Percentiles rank a stretch among this genome's conserved stretches.
These are phyloP conservation scores for Baorangia bicolor DNA, from an alignment of 768 basidiomycete genomes.

Conservation along the genomic window DNA sequence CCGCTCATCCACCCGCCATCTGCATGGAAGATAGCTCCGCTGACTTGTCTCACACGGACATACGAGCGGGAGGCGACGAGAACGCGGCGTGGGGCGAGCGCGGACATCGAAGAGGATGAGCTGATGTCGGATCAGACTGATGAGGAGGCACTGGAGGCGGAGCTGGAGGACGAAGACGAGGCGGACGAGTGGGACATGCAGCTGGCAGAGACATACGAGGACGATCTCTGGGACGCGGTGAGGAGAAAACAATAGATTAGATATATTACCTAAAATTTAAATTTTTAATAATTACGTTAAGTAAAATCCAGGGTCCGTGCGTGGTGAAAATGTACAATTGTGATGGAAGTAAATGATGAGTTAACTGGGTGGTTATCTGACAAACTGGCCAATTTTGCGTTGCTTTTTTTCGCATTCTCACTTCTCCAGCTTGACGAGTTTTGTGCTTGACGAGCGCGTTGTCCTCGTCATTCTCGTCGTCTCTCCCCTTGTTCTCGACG, in stretches of 20 bases:
- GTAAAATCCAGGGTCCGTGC: conserved; percentile 28
- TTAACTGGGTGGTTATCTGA: conserved; percentile 9
- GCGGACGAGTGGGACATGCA: conserved; percentile 39
- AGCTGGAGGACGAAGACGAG: conserved; percentile 43
- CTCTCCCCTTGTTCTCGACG: conserved; percentile 21
- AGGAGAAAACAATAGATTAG: background rate
- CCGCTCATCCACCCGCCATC: conserved; percentile 38
- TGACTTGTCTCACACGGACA: conserved; percentile 21
- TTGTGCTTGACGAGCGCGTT: conserved; percentile 20
- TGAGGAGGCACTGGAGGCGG: conserved; percentile 36
- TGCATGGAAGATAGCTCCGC: conserved; percentile 8
- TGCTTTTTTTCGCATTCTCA: conserved; percentile 21
- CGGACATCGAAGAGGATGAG: conserved; percentile 20
- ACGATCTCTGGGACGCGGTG: conserved; percentile 37
- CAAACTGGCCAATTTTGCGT: conserved; percentile 15
- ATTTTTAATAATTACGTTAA: conserved; percentile 14
- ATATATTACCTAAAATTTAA: background rate
- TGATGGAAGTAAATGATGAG: conserved; percentile 18
- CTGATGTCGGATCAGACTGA: conserved; percentile 37
- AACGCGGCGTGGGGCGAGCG: conserved; percentile 18
- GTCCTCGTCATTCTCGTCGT: conserved; percentile 16
- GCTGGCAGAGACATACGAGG: conserved; percentile 38
- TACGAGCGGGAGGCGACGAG: conserved; percentile 23
- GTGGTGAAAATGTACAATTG: conserved; percentile 21
- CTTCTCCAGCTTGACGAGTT: conserved; percentile 21